A percentile compares a stretch with the other conserved stretches of the same genome.
phyloP scores from a whole-genome alignment of 192 early-diverging fungal species.

The Coemansia sp. region DNA sequence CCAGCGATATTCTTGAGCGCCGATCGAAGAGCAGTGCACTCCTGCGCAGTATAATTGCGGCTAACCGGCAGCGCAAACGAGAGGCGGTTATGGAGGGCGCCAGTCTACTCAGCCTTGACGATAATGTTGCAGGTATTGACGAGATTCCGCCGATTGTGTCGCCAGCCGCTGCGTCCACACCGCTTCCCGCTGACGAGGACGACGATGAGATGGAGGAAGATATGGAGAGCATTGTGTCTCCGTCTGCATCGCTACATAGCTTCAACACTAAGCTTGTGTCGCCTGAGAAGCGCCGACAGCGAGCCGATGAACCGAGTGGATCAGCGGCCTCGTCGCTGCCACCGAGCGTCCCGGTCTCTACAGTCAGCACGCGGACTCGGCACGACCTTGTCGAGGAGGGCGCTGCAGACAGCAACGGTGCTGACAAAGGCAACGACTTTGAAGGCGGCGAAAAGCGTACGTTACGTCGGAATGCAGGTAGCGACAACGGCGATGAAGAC shows the following conservation, averaged over 20 bases:
- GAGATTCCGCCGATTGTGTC: slow-evolving; percentile 8
- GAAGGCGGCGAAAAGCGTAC: neutral
- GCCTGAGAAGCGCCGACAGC: neutral
- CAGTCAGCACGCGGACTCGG: neutral
- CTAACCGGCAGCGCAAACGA: slow-evolving; percentile 37
- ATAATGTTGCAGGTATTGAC: slow-evolving; percentile 8
- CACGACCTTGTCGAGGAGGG: slow-evolving; percentile 4
- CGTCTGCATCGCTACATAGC: slow-evolving; percentile 2
- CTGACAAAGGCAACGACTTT: neutral
- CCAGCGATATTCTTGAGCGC: slow-evolving; percentile 13
- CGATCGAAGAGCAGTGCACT: slow-evolving; percentile 37
- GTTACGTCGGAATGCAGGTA: neutral
- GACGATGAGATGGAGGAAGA: slow-evolving; percentile 6
- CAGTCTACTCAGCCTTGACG: slow-evolving; percentile 2
- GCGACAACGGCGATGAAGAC: slow-evolving; percentile 30
- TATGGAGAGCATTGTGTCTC: neutral
- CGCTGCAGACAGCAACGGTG: neutral
- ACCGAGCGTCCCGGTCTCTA: slow-evolving; percentile 3
- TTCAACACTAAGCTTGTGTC: neutral
- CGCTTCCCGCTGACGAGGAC: neutral
- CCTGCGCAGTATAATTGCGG: slow-evolving; percentile 44
- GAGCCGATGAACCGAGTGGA: neutral
- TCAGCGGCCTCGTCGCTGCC: neutral
- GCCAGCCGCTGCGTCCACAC: slow-evolving; percentile 1
- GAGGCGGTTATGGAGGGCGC: slow-evolving; percentile 4